These are phyloP conservation scores for Ogataea nakhonphanomensis DNA, from an alignment of 805 yeast species.

Conservation along the genomic window DNA sequence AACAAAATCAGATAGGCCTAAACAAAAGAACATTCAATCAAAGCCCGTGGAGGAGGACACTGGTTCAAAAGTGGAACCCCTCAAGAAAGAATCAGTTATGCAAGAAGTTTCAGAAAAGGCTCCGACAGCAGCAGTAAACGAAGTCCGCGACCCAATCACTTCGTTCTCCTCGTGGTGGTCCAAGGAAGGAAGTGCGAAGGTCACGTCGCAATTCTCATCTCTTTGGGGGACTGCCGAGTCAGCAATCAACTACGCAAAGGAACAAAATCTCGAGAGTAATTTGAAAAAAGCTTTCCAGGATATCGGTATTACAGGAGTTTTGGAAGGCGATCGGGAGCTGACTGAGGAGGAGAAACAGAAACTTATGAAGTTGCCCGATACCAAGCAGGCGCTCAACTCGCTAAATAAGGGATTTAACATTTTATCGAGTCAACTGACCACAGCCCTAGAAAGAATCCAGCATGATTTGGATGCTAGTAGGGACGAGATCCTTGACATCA, in stretches of 20 bases:
- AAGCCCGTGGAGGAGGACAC: constrained; percentile 1
- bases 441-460: constrained; percentile 39
- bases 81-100: neutral
- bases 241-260: constrained; percentile 48
- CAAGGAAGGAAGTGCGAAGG: constrained; percentile 61
- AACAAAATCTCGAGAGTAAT: constrained; percentile 31
- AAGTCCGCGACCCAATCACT: constrained; percentile 54
- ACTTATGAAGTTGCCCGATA: constrained; percentile 30
- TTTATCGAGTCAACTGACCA: constrained; percentile 30
- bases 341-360: constrained; percentile 30
- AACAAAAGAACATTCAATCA: constrained; percentile 1
- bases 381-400: constrained; percentile 35
- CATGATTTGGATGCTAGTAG: constrained; percentile 29
- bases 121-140: constrained; percentile 1
- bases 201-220: constrained; percentile 56
- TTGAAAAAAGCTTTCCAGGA: constrained; percentile 39
- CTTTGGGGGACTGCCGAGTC: constrained; percentile 64
- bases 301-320: constrained; percentile 37
- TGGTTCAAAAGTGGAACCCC: too few species aligned
- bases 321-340: constrained; percentile 34
- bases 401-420: constrained; percentile 33
- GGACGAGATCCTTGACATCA: constrained; percentile 57
- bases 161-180: constrained; percentile 76
- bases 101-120: neutral
- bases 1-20: constrained; percentile 21